Conservation (phyloP, 2,329 filamentous ascomycete species). For the Stachybotrys chlorohalonatus region DNA sequence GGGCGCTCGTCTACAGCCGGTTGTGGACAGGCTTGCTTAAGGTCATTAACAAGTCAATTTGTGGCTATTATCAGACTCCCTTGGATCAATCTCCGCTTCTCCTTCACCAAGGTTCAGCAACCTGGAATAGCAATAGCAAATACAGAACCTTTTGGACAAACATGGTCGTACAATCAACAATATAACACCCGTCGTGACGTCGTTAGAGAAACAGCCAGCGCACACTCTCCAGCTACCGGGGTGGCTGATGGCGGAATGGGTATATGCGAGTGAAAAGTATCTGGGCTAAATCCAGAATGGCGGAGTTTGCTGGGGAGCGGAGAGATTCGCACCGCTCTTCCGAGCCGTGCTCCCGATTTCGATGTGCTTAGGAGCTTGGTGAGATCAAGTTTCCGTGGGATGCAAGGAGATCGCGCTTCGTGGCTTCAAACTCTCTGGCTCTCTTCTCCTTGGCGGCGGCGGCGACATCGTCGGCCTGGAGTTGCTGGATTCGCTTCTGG, state of each 20-base stretch:
- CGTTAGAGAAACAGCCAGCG: background rate
- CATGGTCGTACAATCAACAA: background rate
- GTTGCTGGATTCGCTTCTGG: conserved; percentile 14
- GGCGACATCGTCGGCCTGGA: conserved; percentile 12
- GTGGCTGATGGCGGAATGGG: background rate
- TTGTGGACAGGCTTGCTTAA: conserved; percentile 10
- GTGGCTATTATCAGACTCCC: background rate
- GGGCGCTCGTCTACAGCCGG: conserved; percentile 47
- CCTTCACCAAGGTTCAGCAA: background rate
- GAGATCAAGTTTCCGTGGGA: conserved; percentile 11
- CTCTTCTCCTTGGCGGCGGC: conserved; percentile 23
- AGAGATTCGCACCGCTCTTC: too few relatives aligned
- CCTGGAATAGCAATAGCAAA: background rate
- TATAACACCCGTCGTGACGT: background rate
- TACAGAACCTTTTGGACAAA: background rate
- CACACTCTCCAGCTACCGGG: background rate
- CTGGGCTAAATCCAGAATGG: conserved; percentile 6
- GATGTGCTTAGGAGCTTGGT: background rate
- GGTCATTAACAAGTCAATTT: conserved; percentile 1
- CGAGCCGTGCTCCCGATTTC: background rate
- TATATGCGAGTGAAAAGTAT: conserved; percentile 8
- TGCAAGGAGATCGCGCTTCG: conserved; percentile 37
- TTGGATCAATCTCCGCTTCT: background rate
- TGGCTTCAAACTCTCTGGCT: conserved; percentile 31
- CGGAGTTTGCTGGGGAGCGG: background rate